Percentiles rank a stretch among this genome's conserved stretches.
These are phyloP conservation scores for Hansenula lynferdii DNA, from an alignment of 1,139 yeast species.

Conservation along the genomic window DNA sequence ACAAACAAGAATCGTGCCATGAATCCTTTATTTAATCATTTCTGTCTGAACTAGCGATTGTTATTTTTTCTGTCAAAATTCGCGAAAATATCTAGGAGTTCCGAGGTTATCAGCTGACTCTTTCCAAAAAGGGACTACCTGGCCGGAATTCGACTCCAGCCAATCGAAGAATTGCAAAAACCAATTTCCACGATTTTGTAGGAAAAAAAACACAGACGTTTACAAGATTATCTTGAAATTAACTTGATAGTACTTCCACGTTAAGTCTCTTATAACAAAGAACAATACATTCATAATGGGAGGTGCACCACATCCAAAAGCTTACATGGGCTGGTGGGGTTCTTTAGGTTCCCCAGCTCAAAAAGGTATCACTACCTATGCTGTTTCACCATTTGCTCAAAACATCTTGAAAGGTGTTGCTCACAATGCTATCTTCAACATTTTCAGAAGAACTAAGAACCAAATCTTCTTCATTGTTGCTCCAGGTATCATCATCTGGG, in stretches of 20 bases:
- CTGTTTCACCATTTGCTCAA: constrained; percentile 93
- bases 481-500: constrained; percentile 81
- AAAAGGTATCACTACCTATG: constrained; percentile 78
- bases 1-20: too few species aligned
- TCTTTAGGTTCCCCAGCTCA: constrained; percentile 73
- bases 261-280: not conserved
- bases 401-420: constrained; percentile 85
- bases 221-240: not conserved
- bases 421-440: constrained; percentile 86
- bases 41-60: too few species aligned
- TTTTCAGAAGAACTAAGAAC: constrained; percentile 88
- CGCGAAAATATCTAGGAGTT: not conserved
- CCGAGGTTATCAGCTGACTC: not conserved
- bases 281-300: constrained; percentile 40
- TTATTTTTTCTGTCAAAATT: too few species aligned
- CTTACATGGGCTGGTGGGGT: constrained; percentile 99
- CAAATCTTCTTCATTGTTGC: constrained; percentile 75
- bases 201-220: constrained; percentile 3
- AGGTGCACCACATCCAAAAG: constrained; percentile 69
- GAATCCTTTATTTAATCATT: too few species aligned
- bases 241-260: not conserved
- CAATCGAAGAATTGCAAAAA: constrained; percentile 16
- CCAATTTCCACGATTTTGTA: constrained; percentile 7
- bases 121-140: not conserved
- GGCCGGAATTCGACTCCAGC: constrained; percentile 7